Conservation (phyloP, 2,329 filamentous ascomycete genomes). For the Aspergillus uvarum region DNA sequence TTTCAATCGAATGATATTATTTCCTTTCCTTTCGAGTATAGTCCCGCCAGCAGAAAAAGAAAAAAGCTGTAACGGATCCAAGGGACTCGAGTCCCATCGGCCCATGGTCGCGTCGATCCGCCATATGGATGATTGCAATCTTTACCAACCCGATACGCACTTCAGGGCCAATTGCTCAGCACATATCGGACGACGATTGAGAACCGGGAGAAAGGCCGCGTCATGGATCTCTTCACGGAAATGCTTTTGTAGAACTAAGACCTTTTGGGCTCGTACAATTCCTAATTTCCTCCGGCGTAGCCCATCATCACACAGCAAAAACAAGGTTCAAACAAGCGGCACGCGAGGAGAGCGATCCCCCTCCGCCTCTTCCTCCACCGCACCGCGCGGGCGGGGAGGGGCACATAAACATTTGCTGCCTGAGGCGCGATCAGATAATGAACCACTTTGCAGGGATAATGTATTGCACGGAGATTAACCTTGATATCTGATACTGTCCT, state of each 20-base stretch:
- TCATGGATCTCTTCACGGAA: background rate
- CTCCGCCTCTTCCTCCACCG: background rate
- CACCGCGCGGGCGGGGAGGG: background rate
- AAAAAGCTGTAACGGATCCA: background rate
- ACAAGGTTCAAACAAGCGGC: background rate
- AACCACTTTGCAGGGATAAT: background rate
- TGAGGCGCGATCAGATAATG: slow-evolving; percentile 7
- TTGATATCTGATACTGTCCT: no score
- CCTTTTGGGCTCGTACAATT: no score
- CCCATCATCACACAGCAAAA: background rate
- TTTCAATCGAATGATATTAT: background rate
- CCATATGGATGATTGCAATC: background rate
- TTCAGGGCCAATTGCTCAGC: no score
- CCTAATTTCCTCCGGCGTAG: no score
- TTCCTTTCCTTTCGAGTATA: background rate
- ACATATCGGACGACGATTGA: no score
- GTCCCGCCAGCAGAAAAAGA: background rate
- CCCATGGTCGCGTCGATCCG: background rate
- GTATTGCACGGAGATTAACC: background rate
- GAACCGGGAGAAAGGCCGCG: no score
- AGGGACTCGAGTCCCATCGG: background rate
- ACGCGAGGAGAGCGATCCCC: background rate
- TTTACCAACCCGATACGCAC: background rate
- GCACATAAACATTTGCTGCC: slow-evolving; percentile 3
- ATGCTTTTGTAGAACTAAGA: no score